Evolutionary conservation across 2,329 filamentous ascomycete species (phyloP).

Genomic region (Epichloe scottii): DNA sequence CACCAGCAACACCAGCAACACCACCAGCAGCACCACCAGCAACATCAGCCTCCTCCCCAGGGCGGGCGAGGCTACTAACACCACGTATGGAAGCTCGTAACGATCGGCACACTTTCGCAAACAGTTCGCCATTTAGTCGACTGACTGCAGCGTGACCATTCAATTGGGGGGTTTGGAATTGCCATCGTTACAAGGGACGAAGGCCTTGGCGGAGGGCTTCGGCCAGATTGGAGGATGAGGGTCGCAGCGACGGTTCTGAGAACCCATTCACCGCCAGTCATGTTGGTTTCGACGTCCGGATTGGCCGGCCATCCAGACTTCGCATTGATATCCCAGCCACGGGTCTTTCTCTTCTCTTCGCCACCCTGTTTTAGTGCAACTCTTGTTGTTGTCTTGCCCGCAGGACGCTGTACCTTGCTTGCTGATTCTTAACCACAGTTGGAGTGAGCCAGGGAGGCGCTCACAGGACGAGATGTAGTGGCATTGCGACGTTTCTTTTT

Average conservation of each 20-base stretch:
- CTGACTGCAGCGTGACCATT: not conserved
- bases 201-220: not conserved
- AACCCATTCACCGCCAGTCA: not conserved
- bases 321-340: not conserved
- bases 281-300: not conserved
- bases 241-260: not conserved
- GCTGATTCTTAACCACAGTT: not conserved
- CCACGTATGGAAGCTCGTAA: not conserved
- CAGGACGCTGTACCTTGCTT: not conserved
- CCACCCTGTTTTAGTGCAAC: not conserved
- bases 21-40: slow-evolving; percentile 8
- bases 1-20: not conserved
- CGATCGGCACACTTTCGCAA: not conserved
- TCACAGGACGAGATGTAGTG: not conserved
- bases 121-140: not conserved
- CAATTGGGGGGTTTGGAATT: not conserved
- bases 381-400: not conserved
- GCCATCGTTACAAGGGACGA: not conserved
- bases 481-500: slow-evolving; percentile 2
- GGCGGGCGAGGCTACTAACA: slow-evolving; percentile 13
- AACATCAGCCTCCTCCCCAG: slow-evolving; percentile 8
- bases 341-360: not conserved
- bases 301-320: slow-evolving; percentile 5
- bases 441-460: not conserved
- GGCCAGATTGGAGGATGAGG: not conserved